phyloP scores from a whole-genome alignment of 2,329 filamentous ascomycete genomes.

The Arthrinium puccinioides region DNA sequence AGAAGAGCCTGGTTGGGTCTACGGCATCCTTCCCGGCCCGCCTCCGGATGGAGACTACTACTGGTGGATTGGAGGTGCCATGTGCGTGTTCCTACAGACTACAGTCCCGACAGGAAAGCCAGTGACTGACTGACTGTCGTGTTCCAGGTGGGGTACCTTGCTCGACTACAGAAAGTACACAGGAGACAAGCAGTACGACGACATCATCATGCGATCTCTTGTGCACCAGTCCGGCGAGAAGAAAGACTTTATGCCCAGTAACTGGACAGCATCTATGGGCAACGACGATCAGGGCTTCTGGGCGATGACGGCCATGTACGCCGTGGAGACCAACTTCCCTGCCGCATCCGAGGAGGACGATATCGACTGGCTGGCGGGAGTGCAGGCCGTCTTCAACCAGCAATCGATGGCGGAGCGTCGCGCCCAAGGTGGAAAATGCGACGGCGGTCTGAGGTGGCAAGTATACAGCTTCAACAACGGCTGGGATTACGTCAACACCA shows the following conservation, averaged over 20 bases:
- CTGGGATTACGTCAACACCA: slow-evolving; percentile 57
- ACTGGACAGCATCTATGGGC: slow-evolving; percentile 35
- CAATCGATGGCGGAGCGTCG: slow-evolving; percentile 24
- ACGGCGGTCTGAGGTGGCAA: slow-evolving; percentile 61
- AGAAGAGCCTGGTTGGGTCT: slow-evolving; percentile 18
- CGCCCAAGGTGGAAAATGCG: slow-evolving; percentile 48
- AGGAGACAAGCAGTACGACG: slow-evolving; percentile 44
- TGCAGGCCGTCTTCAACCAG: slow-evolving; percentile 50
- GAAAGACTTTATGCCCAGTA: slow-evolving; percentile 41
- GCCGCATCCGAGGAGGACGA: slow-evolving; percentile 27
- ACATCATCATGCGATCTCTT: slow-evolving; percentile 29
- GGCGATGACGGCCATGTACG: slow-evolving; percentile 49
- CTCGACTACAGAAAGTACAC: slow-evolving; percentile 34
- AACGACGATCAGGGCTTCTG: slow-evolving; percentile 58
- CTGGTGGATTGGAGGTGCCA: slow-evolving; percentile 22
- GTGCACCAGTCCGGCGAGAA: slow-evolving; percentile 38
- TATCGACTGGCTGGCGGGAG: slow-evolving; percentile 46
- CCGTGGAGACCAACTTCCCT: slow-evolving; percentile 46
- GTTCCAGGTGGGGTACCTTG: slow-evolving; percentile 15
- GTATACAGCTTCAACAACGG: slow-evolving; percentile 56
- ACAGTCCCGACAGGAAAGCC: neutral
- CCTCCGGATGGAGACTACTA: slow-evolving; percentile 26
- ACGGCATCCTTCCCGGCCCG: slow-evolving; percentile 23
- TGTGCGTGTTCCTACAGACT: slow-evolving; percentile 9
- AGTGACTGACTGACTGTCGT: neutral